Base-by-base conservation (phyloP, 2,329 filamentous ascomycete genomes). In the Westerdykella ornata region DNA sequence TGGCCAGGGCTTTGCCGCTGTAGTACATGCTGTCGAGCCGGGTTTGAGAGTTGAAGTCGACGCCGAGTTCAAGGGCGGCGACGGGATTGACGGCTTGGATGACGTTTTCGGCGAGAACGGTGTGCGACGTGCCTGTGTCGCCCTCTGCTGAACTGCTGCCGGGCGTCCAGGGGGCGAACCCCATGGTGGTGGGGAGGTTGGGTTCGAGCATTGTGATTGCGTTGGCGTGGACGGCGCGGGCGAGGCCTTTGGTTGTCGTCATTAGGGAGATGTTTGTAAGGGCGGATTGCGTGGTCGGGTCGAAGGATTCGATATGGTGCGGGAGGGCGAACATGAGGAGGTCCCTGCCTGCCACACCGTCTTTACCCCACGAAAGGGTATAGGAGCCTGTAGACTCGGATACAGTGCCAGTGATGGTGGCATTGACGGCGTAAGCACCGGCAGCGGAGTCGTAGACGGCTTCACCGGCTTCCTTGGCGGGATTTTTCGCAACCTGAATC, bases 21-120 rank as follows among this genome's bases (percentile, higher is more conserved):
- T 84, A 97, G 66, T 98, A 98, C 84, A 96, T 94, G 38, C 89
- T 96, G 63, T 92, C 78, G 18, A 89, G 70, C 53, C 92, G 78
- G 3, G 82, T 81, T 61, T 95, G 86, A 1, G 69, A 66, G 19
- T 72, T 66, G 62, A 96, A 85, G 60, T 94, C 76, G 65, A 94
- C 82, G 2, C 77, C 75, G 1, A 95, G 70, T 64, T 98, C 92
- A 14, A 73, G 72, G 11, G 74, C 71, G 0, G 86, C 85, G 7
- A 81, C 72, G 6, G 74, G 70, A 35, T 72, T 71, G 41, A 94
- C 82, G 1, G 71, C 68, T 3, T 72, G 61, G 52, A 81, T 7
- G 30, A 33, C 30, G 30, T 4, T 15, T n/a, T 9, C 30, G n/a
- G n/a, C 4, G n/a, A 33, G 30, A 11, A 26, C 22, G 22, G 3